Base-by-base conservation (phyloP, 805 yeast species). In the Saccharomycopsis guyanensis region DNA sequence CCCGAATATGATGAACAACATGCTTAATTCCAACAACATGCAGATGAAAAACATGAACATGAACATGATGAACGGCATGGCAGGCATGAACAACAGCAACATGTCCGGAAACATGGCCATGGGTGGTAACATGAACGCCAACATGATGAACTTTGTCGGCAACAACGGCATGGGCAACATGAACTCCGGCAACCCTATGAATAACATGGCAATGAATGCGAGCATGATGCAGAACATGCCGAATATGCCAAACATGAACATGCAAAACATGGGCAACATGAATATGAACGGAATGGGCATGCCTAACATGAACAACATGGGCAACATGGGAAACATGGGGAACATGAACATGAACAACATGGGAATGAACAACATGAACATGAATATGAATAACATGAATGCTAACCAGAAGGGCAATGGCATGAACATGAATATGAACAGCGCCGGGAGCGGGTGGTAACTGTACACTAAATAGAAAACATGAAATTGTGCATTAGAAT, bases 1-100 rank as follows among this genome's bases (percentile, higher is more conserved):
- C 49, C 34, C 20, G 50, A 50, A 43, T 16, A 50, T 10, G 43
- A 38, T 35, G 36, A 47, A 35, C 34, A 52, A 42, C 42, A 49
- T n/a, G 48, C 31, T 4, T 13, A 31, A 32, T 23, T 10, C 8
- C 8, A 29, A 36, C 35, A 22, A 22, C 45, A 18, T 42, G 45
- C 45, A 32, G 20, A 27, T 43, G 46, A 43, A 29, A 29, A 38
- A 43, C n/a, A 36, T 34, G 13, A 37, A 44, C 19, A 45, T 45
- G 48, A 31, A 18, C 12, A 45, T 40, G 43, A 19, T 12, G 8
- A 35, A 35, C 33, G 27, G 13, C 32, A 27, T 27, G 32, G 32
- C 13, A 10, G 32, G 32, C 8, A 27, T 27, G 32, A n/a, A n/a
- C n/a, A n/a, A n/a, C 37, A 33, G 7, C 20, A 18, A 15, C 20